A percentile compares a stretch with the other conserved stretches of the same genome.
Evolutionary conservation across 495 filamentous ascomycete species (phyloP).

Genomic region (Copromyces sp.): DNA sequence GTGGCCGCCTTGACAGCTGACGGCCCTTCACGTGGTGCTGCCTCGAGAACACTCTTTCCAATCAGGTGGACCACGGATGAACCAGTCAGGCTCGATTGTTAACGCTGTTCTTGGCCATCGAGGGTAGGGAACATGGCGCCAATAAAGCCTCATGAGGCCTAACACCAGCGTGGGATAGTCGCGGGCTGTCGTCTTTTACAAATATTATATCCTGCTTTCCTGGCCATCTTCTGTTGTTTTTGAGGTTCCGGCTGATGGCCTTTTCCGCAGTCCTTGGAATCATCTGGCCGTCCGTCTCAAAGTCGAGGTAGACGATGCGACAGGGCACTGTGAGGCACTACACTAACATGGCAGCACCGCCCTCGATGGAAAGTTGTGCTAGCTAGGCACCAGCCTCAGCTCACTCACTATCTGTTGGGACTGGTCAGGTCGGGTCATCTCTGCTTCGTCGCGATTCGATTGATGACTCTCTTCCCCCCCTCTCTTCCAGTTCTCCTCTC

Average conservation of each 20-base stretch:
- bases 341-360: constrained; percentile 16
- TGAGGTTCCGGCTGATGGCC: constrained; percentile 7
- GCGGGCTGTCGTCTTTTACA: background rate
- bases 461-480: constrained; percentile 1
- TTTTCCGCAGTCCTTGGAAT: background rate
- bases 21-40: background rate
- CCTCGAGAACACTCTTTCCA: background rate
- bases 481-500: background rate
- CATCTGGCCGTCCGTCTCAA: constrained; percentile 11
- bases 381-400: constrained; percentile 15
- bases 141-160: background rate
- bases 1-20: background rate
- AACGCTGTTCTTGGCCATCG: background rate
- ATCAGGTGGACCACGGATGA: background rate
- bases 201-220: background rate
- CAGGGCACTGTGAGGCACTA: constrained; percentile 2
- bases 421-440: background rate
- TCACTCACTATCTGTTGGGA: background rate
- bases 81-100: background rate
- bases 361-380: constrained; percentile 5
- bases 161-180: background rate
- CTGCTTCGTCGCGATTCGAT: background rate
- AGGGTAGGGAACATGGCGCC: background rate
- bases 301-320: constrained; percentile 7
- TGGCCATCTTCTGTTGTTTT: constrained; percentile 2